Base-by-base conservation (phyloP, 345 rosid genomes). In the Eucalyptus albens region DNA sequence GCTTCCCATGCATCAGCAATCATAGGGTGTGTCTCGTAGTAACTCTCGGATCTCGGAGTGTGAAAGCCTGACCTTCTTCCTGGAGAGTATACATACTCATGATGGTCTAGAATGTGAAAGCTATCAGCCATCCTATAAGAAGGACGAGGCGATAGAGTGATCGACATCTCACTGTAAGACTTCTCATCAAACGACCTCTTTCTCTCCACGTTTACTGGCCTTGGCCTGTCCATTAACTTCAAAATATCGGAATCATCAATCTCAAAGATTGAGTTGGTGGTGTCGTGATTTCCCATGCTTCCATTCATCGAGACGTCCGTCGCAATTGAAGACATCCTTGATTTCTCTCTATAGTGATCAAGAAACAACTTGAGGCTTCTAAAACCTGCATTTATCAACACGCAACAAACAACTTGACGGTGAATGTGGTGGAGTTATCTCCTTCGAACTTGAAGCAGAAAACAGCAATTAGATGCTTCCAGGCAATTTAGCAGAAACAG, bases 1-100 rank as follows among this genome's bases (percentile, higher is more conserved):
- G 91, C 91, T 77, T 93, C 94, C 95, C 94, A 93, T 3, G 94
- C 93, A 13, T 93, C 94, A 14, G 87, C 93, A 45, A 92, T 80
- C 90, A 92, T 89, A n/a, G 95, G 90, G 51, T 90, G 90, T 1
- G 91, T 45, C 91, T 94, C 95, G 42, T 90, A 91, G 90, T 88
- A 27, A 51, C 85, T 40, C 62, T 49, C 56, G 22, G 94, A 93
- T 87, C 89, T 91, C 8, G 95, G 94, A 9, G 96, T 86, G 83
- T 85, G 90, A 55, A 91, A 86, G 44, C 91, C 93, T 9, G 95
- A 94, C 90, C 93, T 88, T 88, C 92, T 91, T 44, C 93, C 90
- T 27, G 89, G 88, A 12, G 94, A 88, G 88, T 90, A 93, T 37
- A 59, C 59, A 47, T 88, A 45, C 42, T 89, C 92, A 33, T 88